A percentile compares a stretch with the other conserved stretches of the same genome.
Evolutionary conservation across 495 filamentous ascomycete species (phyloP).

Genomic region (Tetracladium setigerum): DNA sequence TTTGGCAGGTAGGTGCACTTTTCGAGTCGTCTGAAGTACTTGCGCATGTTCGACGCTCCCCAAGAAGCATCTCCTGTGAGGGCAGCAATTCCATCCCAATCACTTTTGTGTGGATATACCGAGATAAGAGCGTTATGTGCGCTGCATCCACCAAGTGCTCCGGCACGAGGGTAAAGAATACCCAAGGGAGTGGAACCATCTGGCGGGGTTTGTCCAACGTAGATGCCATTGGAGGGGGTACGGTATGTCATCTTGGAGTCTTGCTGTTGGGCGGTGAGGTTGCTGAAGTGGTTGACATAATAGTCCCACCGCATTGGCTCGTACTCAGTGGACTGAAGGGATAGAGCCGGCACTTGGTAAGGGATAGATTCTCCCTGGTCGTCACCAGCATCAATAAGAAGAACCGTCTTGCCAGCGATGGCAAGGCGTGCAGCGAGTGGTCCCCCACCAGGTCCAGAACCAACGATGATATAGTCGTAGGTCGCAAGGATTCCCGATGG

Average conservation of each 20-base stretch:
- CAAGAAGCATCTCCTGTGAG: constrained; percentile 36
- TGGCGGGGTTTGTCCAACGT: constrained; percentile 33
- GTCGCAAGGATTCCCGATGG: too few relatives aligned
- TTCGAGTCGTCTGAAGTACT: constrained; percentile 30
- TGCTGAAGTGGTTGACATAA: constrained; percentile 38
- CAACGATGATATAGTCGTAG: constrained; percentile 63
- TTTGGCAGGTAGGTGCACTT: constrained; percentile 8
- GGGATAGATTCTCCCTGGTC: constrained; percentile 42
- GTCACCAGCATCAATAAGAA: constrained; percentile 58
- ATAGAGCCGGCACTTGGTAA: background rate
- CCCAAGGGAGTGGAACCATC: constrained; percentile 32
- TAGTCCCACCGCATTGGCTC: constrained; percentile 36
- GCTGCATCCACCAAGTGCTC: constrained; percentile 39
- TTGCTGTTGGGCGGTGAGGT: constrained; percentile 29
- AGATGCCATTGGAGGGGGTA: constrained; percentile 30
- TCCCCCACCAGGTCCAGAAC: constrained; percentile 57
- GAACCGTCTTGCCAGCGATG: constrained; percentile 48
- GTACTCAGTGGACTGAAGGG: constrained; percentile 31
- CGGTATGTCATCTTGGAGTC: constrained; percentile 40
- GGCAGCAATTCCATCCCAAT: constrained; percentile 36
- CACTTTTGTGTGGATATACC: constrained; percentile 32
- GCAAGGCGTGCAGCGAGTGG: constrained; percentile 56
- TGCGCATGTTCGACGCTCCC: constrained; percentile 34
- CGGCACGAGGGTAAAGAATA: constrained; percentile 39
- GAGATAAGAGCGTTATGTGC: constrained; percentile 40